Percentiles rank a stretch among this genome's conserved stretches.
These are phyloP conservation scores for Suhomyces panamericanus DNA, from an alignment of 1,139 yeast species.

Conservation along the genomic window DNA sequence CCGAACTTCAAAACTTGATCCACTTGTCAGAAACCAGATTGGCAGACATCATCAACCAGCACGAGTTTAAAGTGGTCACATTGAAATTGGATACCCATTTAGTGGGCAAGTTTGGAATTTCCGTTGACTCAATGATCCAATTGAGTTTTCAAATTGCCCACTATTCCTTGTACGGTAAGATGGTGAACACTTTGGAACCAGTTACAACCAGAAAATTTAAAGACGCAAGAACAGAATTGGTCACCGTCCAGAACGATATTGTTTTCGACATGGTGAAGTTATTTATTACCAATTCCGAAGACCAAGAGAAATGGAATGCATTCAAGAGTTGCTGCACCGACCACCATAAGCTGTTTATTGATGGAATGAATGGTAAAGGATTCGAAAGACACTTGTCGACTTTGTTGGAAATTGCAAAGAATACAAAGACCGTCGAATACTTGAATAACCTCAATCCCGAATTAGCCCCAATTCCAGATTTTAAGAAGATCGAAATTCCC, in stretches of 20 bases:
- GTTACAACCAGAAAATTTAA: conserved; percentile 67
- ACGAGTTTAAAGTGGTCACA: conserved; percentile 52
- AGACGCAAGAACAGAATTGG: conserved; percentile 68
- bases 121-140: conserved; percentile 69
- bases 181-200: conserved; percentile 70
- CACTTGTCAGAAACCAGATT: conserved; percentile 74
- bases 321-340: conserved; percentile 53
- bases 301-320: conserved; percentile 49
- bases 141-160: conserved; percentile 68
- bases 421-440: conserved; percentile 32
- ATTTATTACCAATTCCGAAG: conserved; percentile 54
- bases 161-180: conserved; percentile 69
- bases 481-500: conserved; percentile 30
- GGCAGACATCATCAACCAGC: conserved; percentile 73
- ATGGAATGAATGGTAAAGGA: conserved; percentile 62
- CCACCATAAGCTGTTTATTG: conserved; percentile 50
- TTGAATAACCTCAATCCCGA: conserved; percentile 46
- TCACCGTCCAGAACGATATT: conserved; percentile 60
- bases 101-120: conserved; percentile 51
- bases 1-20: conserved; percentile 46
- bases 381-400: conserved; percentile 73
- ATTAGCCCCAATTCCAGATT: conserved; percentile 24
- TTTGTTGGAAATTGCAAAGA: conserved; percentile 46
- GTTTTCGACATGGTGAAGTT: conserved; percentile 57
- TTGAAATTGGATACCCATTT: conserved; percentile 47